Percentiles rank a stretch among this genome's conserved stretches.
Conservation (phyloP, 441 rosid genomes). For the Capsella rubella region DNA sequence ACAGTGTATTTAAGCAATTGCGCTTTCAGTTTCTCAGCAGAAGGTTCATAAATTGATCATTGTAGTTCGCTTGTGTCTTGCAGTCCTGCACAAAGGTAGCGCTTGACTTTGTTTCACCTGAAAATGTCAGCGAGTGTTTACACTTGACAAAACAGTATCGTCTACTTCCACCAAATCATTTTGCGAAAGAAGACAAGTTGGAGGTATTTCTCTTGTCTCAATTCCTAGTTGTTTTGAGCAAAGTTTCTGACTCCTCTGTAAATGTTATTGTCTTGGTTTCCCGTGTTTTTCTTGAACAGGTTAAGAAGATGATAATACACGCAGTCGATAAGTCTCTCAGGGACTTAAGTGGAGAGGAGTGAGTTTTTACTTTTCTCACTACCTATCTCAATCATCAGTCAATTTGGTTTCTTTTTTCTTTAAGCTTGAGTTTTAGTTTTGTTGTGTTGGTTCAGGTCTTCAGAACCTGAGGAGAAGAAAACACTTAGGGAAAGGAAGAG, state of each 20-base stretch:
- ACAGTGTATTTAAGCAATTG: slow-evolving; percentile 22
- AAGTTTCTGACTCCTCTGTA: not conserved
- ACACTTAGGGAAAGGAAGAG: too few species aligned
- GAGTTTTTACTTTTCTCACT: slow-evolving; percentile 2
- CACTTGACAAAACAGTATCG: slow-evolving; percentile 83
- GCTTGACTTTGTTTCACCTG: slow-evolving; percentile 89
- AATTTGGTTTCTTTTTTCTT: too few species aligned
- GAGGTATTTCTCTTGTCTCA: slow-evolving; percentile 49
- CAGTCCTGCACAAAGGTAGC: slow-evolving; percentile 92
- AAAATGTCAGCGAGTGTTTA: slow-evolving; percentile 73
- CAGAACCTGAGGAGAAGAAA: too few species aligned
- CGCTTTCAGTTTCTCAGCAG: not conserved
- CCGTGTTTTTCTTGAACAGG: slow-evolving; percentile 29
- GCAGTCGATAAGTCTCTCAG: slow-evolving; percentile 16
- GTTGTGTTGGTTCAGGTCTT: too few species aligned
- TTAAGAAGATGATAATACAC: slow-evolving; percentile 40
- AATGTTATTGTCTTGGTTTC: not conserved
- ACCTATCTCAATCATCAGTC: not conserved
- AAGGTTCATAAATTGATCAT: slow-evolving; percentile 8
- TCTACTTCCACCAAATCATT: slow-evolving; percentile 67
- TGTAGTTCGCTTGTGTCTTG: slow-evolving; percentile 9
- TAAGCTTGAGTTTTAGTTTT: too few species aligned
- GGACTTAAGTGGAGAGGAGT: not conserved
- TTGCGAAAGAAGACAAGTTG: slow-evolving; percentile 81
- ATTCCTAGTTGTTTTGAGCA: slow-evolving; percentile 9